Evolutionary conservation across 768 basidiomycete species (phyloP), one percentile per base, ranked within the genome.

Genomic region (Lentinula sp.): DNA sequence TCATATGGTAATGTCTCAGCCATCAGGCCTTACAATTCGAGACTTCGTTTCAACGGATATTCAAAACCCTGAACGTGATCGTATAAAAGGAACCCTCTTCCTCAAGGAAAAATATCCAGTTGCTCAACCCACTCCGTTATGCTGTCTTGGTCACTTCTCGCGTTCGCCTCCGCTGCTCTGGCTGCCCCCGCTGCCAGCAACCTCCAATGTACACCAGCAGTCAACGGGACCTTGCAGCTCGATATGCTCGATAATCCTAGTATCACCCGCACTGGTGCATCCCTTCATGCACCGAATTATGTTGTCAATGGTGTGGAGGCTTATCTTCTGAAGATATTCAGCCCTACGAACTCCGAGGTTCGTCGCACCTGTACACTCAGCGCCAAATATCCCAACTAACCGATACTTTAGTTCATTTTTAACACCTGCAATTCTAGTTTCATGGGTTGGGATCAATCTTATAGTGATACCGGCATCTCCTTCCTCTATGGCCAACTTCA

Each of bases 401-500:
- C 28, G 28, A 28, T 3, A 28, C 28, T 2, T 28, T 6, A 54
- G 53, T 54, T 54, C 15, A 10, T 36, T 54, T 54, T 54, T 7
- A 54, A 54, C 37, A 18, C 53, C 33, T 54, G 53, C 37, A 54
- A 54, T 15, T 54, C 36, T 8, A 54, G 4, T 33, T 54, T 54
- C 36, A 54, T 54, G 36, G 53, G 36, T 9, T 54, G 35, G 53
- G 36, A 39, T n/a, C 53, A 54, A 36, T 18, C 37, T 18, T 54
- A 54, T 23, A 54, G 53, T 18, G 53, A 54, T 6, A 35, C 10
- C 36, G 36, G 53, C 16, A 39, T 39, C 3, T 33, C 36, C 2
- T 54, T 54, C 37, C 53, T 54, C 10, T 54, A 54, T 41, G 53
- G 53, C 6, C 53, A 54, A 41, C 53, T 54, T 23, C 53, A 54